Evolutionary conservation across 371 early-diverging fungal genomes (phyloP).

Genomic region (Capillidium rhysosporum): DNA sequence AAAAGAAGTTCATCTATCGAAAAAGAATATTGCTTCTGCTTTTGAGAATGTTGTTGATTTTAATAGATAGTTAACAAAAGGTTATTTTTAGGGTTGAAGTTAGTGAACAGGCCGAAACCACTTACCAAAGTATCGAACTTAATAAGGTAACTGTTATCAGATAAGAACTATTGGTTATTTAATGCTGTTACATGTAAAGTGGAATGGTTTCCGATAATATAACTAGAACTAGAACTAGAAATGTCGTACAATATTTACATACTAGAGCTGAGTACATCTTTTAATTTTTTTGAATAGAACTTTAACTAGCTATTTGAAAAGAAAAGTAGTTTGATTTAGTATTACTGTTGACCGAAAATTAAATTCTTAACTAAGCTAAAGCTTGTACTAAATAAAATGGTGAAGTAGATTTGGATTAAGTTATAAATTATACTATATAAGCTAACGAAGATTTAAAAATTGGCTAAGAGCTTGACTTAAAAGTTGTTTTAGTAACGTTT

Average conservation of each 20-base stretch:
- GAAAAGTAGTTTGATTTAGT: conserved; percentile 12
- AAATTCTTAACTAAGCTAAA: not conserved
- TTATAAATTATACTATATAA: conserved; percentile 32
- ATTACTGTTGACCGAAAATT: not conserved
- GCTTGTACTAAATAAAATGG: not conserved
- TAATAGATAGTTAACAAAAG: not conserved
- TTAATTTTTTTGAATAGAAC: conserved; percentile 2
- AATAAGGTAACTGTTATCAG: conserved; percentile 40
- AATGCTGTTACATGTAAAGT: conserved; percentile 9
- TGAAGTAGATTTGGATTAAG: conserved; percentile 14
- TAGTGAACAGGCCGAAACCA: conserved; percentile 18
- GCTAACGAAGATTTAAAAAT: conserved; percentile 33
- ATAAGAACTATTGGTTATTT: conserved; percentile 13
- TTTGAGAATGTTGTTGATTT: conserved; percentile 25
- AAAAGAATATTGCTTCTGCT: conserved; percentile 44
- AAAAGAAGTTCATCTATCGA: conserved; percentile 37
- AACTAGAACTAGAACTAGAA: conserved; percentile 41
- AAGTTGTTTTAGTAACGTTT: not conserved
- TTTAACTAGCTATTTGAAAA: conserved; percentile 38
- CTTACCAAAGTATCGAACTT: conserved; percentile 45
- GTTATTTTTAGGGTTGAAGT: not conserved
- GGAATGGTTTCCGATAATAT: conserved; percentile 39
- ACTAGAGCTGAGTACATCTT: conserved; percentile 21
- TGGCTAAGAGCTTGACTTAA: conserved; percentile 10
- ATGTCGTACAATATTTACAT: conserved; percentile 37